Base-by-base conservation (phyloP, 2,329 filamentous ascomycete species). In the Aureobasidium sp. region DNA sequence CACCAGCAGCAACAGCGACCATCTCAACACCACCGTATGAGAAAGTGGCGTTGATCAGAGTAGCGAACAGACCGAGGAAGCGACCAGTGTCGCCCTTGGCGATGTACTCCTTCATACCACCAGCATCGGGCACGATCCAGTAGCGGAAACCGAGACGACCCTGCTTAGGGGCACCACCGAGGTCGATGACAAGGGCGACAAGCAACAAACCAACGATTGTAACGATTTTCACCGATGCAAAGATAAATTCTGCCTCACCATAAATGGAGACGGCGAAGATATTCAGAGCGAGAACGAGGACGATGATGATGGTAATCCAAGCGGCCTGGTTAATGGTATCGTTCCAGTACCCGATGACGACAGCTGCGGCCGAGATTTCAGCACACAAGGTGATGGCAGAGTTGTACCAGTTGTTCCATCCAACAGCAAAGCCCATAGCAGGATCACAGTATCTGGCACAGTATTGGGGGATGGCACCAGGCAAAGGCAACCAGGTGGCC, bases 341-440 rank as follows among this genome's bases (percentile, higher is more conserved):
- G 45, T 60, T 69, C 85, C 85, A 88, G 67, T 81, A 86, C 66
- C 84, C 75, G 64, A 87, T 84, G 32, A 88, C 74, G 1, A 87
- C 81, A 45, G 81, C 81, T n/a, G 84, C 82, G n/a, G 85, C 85
- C 0, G 83, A 82, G 62, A 87, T 85, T 69, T 88, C 85, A 61
- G 82, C 80, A 52, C 76, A 78, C 0, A 80, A 74, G 41, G 78
- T 69, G 34, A 81, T 79, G 0, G 77, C 76, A 58, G 74, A 67
- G 2, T 75, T 75, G 59, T 79, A 80, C 78, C 78, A 80, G 66
- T 80, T 79, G 41, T 80, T 73, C 65, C 63, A 65, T 7, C 78
- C 78, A 7, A 78, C 70, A 16, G 78, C 78, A 21, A 67, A 67
- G 50, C 65, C 66, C 63, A 67, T 59, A 25, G 64, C 64, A 25